These are phyloP conservation scores for Boletus huronensis DNA, from an alignment of 768 basidiomycete genomes.

Conservation along the genomic window DNA sequence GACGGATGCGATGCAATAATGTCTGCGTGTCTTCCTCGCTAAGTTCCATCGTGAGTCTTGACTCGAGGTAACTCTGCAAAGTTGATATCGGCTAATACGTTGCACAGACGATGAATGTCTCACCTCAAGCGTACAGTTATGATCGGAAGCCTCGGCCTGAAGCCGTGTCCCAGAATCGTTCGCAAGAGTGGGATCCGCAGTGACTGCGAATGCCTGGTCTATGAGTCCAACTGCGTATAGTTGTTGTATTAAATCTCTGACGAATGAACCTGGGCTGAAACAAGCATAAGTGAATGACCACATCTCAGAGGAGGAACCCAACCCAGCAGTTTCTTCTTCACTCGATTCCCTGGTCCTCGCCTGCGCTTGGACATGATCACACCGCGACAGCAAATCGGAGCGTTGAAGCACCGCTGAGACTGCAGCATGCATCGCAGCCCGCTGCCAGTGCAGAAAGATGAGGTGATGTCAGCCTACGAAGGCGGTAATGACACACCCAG, in stretches of 20 bases:
- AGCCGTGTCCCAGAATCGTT: conserved; percentile 50
- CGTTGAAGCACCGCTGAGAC: conserved; percentile 47
- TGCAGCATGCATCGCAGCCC: conserved; percentile 46
- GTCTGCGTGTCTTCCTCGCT: conserved; percentile 35
- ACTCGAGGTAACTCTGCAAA: conserved; percentile 45
- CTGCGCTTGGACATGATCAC: conserved; percentile 45
- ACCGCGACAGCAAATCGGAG: conserved; percentile 52
- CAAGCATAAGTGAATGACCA: conserved; percentile 8
- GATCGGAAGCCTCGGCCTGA: conserved; percentile 57
- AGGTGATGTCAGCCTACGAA: neutral
- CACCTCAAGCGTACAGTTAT: conserved; percentile 58
- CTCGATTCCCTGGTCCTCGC: conserved; percentile 18
- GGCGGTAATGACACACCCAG: conserved; percentile 44
- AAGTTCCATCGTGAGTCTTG: conserved; percentile 52
- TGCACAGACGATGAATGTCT: conserved; percentile 2
- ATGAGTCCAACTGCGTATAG: conserved; percentile 52
- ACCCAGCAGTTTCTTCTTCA: conserved; percentile 26
- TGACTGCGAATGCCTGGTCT: conserved; percentile 47
- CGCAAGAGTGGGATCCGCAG: conserved; percentile 49
- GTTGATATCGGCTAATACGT: conserved; percentile 3
- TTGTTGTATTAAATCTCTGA: conserved; percentile 43
- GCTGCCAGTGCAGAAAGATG: conserved; percentile 30
- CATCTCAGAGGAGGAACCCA: neutral
- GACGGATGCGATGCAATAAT: conserved; percentile 42
- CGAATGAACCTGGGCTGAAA: conserved; percentile 23